These are phyloP conservation scores for Dendrobium chrysotoxum DNA, from an alignment of 106 monocot species.

Conservation along the genomic window DNA sequence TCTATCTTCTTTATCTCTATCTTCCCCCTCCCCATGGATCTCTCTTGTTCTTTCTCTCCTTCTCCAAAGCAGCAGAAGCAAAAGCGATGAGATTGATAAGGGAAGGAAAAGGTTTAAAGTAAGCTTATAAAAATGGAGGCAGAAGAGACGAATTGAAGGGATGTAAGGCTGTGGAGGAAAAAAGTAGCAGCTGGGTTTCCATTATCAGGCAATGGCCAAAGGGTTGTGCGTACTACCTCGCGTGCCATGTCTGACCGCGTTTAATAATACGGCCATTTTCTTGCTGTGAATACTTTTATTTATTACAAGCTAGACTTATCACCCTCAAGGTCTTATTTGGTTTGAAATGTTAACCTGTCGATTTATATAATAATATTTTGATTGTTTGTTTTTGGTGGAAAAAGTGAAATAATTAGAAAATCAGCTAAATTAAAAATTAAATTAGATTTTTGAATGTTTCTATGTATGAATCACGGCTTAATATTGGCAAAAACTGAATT, in stretches of 20 bases:
- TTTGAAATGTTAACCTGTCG: too few relatives aligned
- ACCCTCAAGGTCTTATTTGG: not conserved
- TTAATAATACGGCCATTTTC: not conserved
- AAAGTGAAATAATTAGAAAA: too few relatives aligned
- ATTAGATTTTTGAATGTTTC: too few relatives aligned
- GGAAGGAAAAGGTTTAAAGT: not conserved
- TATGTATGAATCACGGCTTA: too few relatives aligned
- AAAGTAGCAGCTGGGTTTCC: constrained; percentile 14
- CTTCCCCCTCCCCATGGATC: constrained; percentile 23
- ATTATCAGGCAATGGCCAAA: not conserved
- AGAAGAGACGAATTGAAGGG: constrained; percentile 3
- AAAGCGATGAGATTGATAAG: not conserved
- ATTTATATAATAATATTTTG: too few relatives aligned
- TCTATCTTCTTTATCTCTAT: constrained; percentile 31
- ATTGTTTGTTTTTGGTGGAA: too few relatives aligned
- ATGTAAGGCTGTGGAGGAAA: constrained; percentile 1
- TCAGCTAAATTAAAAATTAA: too few relatives aligned
- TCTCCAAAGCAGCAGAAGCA: not conserved
- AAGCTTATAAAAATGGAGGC: not conserved
- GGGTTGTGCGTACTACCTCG: not conserved
- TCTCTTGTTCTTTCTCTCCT: not conserved
- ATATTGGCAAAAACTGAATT: too few relatives aligned
- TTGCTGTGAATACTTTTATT: too few relatives aligned
- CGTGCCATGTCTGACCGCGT: not conserved
- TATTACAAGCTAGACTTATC: not conserved